A percentile compares a stretch with the other conserved stretches of the same genome.
phyloP scores from a whole-genome alignment of 495 filamentous ascomycete genomes.

The Aspergillus mulundensis region DNA sequence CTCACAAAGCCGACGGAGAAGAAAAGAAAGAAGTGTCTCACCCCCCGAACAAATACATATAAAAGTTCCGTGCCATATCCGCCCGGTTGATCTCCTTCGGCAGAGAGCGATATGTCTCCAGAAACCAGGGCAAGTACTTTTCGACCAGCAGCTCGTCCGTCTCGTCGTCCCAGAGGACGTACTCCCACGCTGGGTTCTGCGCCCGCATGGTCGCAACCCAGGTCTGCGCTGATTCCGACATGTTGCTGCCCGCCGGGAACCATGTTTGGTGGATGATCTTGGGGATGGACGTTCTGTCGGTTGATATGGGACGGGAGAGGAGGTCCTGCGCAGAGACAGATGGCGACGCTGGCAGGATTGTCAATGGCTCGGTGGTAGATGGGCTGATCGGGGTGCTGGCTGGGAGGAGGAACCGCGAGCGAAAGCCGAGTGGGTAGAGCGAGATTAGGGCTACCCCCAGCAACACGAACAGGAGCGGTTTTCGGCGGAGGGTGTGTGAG shows the following conservation, averaged over 20 bases:
- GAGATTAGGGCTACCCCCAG: background rate
- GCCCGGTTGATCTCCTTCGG: conserved; percentile 21
- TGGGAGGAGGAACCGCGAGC: background rate
- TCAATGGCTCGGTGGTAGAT: background rate
- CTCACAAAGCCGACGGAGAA: no score
- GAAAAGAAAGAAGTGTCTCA: conserved; percentile 1
- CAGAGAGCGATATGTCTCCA: conserved; percentile 13
- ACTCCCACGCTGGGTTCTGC: conserved; percentile 21
- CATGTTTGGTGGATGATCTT: conserved; percentile 25
- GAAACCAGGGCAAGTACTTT: conserved; percentile 21
- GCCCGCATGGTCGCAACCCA: conserved; percentile 18
- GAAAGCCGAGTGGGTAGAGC: background rate
- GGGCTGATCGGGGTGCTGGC: background rate
- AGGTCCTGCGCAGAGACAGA: conserved; percentile 10
- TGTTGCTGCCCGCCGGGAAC: conserved; percentile 24
- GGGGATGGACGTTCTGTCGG: conserved; percentile 16
- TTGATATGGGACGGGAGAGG: conserved; percentile 13
- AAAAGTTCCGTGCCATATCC: conserved; percentile 21
- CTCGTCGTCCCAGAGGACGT: conserved; percentile 25
- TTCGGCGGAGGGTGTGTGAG: background rate
- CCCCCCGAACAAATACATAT: conserved; percentile 23
- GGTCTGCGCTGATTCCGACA: conserved; percentile 17
- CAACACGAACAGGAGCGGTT: background rate
- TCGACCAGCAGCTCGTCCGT: conserved; percentile 17
- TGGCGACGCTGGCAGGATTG: background rate